Evolutionary conservation across 2,329 filamentous ascomycete species (phyloP).

Genomic region (Phaeoacremonium minimum): DNA sequence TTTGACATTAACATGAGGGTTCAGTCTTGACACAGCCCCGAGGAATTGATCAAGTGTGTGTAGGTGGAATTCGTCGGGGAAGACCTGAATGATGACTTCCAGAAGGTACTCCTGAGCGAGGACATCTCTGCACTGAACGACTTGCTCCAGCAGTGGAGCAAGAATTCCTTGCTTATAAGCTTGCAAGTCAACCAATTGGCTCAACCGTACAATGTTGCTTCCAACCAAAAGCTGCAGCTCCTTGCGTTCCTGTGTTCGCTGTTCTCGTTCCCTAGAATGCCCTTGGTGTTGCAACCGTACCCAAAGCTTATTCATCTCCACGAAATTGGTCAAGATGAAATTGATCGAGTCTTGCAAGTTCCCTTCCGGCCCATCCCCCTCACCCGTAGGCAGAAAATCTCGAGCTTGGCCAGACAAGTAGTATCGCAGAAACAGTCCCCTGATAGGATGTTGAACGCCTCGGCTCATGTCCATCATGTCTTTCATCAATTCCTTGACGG

Average conservation of each 20-base stretch:
- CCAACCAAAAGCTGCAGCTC: slow-evolving; percentile 94
- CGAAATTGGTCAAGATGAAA: slow-evolving; percentile 97
- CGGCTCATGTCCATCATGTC: slow-evolving; percentile 99
- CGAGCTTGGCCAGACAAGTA: slow-evolving; percentile 93
- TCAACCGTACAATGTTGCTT: slow-evolving; percentile 91
- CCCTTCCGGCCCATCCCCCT: slow-evolving; percentile 86
- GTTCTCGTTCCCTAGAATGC: slow-evolving; percentile 89
- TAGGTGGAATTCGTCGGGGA: slow-evolving; percentile 96
- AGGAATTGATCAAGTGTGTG: slow-evolving; percentile 95
- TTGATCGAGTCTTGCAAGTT: slow-evolving; percentile 97
- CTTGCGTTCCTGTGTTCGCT: slow-evolving; percentile 88
- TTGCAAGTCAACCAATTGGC: slow-evolving; percentile 91
- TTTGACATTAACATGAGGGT: slow-evolving; percentile 97
- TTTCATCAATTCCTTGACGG: slow-evolving; percentile 99
- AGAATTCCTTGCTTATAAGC: slow-evolving; percentile 90
- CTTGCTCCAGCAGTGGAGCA: slow-evolving; percentile 86
- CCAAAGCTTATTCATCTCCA: slow-evolving; percentile 99
- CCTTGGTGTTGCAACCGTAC: slow-evolving; percentile 96
- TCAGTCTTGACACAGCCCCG: slow-evolving; percentile 85
- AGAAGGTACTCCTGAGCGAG: slow-evolving; percentile 95
- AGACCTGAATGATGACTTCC: slow-evolving; percentile 98
- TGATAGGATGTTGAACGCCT: slow-evolving; percentile 93
- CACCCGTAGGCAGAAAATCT: slow-evolving; percentile 78
- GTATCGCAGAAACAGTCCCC: slow-evolving; percentile 91
- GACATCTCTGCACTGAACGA: slow-evolving; percentile 96